Evolutionary conservation across 345 rosid species (phyloP), one percentile per base, ranked within the genome.

Genomic region (Salix dunnii): DNA sequence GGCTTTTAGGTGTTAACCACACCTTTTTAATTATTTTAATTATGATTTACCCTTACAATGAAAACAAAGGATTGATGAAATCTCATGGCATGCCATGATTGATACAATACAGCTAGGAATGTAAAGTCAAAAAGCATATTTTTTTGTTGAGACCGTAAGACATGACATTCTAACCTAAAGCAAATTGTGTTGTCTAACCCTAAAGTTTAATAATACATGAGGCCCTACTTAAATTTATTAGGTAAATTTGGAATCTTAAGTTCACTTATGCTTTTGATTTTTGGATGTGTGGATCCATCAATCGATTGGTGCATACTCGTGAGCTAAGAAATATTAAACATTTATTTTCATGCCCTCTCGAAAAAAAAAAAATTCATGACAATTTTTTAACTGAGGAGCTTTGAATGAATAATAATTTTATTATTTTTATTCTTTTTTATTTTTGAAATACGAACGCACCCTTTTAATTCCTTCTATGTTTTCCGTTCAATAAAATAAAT

Each of bases 141-240:
- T 64, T 38, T 66, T 75, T 21, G 69, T 70, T 76, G 23, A 68
- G 79, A 60, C 70, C 35, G 10, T 6, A 60, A 17, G 70, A 76
- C 67, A 73, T 70, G 79, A 77, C 79, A 46, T 77, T 62, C 51
- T 58, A 77, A 62, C 79, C 74, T 70, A 77, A 76, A 76, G 62
- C 12, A 58, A 69, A 61, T 21, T 51, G 60, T 38, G 51, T 68
- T 38, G 33, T 40, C 68, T 60, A 23, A 36, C 68, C 70, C 53
- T 38, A 28, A 21, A 27, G 23, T 6, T 60, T 48, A 46, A 21
- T 23, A 49, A 27, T 75, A 76, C 28, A 67, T 1, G 13, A 28
- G 78, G 78, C 20, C 78, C 78, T 51, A 67, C 73, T 58, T 14
- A 0, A 13, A 49, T 66, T 51, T 3, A 14, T 42, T 38, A 42